Percentiles rank a stretch among this genome's conserved stretches.
These are phyloP conservation scores for Corchorus olitorius DNA, from an alignment of 345 rosid species.

Conservation along the genomic window DNA sequence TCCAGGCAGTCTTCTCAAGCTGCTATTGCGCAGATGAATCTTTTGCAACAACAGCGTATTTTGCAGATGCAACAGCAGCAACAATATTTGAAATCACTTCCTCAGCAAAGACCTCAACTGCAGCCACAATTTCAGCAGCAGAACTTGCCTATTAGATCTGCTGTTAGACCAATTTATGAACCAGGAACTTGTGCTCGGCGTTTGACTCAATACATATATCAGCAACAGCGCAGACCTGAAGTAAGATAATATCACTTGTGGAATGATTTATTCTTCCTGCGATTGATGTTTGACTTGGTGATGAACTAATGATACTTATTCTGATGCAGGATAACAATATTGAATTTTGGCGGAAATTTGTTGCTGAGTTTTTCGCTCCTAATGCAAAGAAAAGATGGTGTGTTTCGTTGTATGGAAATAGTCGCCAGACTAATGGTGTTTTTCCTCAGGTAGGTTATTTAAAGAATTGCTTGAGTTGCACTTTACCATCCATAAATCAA, in stretches of 20 bases:
- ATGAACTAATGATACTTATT: constrained; percentile 9
- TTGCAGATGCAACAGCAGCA: constrained; percentile 62
- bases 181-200: constrained; percentile 79
- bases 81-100: constrained; percentile 56
- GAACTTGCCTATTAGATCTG: constrained; percentile 55
- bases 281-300: background rate
- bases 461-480: background rate
- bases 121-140: constrained; percentile 63
- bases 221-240: constrained; percentile 72
- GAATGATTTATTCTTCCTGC: background rate
- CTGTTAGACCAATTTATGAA: constrained; percentile 59
- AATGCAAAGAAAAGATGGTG: constrained; percentile 79
- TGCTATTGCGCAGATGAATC: constrained; percentile 56
- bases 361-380: constrained; percentile 67
- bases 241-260: constrained; percentile 39
- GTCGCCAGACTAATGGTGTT: constrained; percentile 71
- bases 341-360: constrained; percentile 78
- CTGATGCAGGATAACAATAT: constrained; percentile 69
- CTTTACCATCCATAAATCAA: background rate
- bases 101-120: constrained; percentile 56
- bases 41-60: constrained; percentile 57
- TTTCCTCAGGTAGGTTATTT: constrained; percentile 60
- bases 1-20: constrained; percentile 71
- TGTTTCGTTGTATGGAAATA: constrained; percentile 76
- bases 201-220: constrained; percentile 61